A percentile compares a stretch with the other conserved stretches of the same genome.
Conservation (phyloP, 768 basidiomycete species). For the Phallus indusiatus region DNA sequence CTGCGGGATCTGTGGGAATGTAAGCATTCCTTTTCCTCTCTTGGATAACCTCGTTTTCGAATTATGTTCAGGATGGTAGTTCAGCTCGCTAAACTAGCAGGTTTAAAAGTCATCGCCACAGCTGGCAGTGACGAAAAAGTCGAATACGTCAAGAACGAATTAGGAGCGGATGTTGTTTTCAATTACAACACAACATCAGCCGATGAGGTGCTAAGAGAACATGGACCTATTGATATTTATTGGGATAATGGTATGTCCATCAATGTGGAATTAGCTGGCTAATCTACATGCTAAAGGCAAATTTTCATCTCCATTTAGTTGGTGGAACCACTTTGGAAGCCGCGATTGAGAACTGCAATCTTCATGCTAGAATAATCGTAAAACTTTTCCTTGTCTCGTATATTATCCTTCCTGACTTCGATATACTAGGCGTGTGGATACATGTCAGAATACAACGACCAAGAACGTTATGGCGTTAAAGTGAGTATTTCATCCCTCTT, state of each 20-base stretch:
- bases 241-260: constrained; percentile 3
- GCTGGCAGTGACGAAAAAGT: constrained; percentile 73
- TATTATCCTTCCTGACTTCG: neutral
- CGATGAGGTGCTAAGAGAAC: constrained; percentile 38
- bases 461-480: constrained; percentile 13
- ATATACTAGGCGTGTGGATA: constrained; percentile 19
- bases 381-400: constrained; percentile 7
- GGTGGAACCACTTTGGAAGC: constrained; percentile 51
- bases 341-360: constrained; percentile 37
- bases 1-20: constrained; percentile 26
- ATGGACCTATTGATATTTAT: constrained; percentile 52
- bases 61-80: constrained; percentile 24
- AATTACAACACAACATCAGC: constrained; percentile 61
- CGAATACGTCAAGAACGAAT: constrained; percentile 35
- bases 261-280: too few relatives aligned
- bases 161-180: constrained; percentile 65
- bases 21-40: neutral
- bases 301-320: constrained; percentile 20
- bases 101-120: constrained; percentile 57
- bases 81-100: constrained; percentile 34
- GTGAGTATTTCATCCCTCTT: neutral
- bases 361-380: constrained; percentile 39
- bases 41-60: neutral
- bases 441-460: constrained; percentile 23
- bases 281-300: neutral